phyloP scores from a whole-genome alignment of 2,329 filamentous ascomycete genomes.

The Neonectria faginata region DNA sequence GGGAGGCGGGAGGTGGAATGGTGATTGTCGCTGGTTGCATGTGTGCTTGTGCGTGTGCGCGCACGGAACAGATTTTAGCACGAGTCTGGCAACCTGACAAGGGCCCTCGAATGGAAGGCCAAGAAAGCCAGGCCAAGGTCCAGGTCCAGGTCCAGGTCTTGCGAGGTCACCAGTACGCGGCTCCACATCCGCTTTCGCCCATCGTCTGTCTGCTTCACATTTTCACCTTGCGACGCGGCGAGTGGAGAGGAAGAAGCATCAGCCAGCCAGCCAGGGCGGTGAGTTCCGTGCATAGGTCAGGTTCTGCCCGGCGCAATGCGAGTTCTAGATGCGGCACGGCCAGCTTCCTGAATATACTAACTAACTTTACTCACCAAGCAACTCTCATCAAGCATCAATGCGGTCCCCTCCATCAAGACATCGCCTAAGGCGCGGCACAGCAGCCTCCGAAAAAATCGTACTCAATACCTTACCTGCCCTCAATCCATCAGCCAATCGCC shows the following conservation, averaged over 20 bases:
- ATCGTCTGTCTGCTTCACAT: neutral
- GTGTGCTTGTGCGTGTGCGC: slow-evolving; percentile 15
- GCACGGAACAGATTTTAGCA: slow-evolving; percentile 29
- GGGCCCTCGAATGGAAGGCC: slow-evolving; percentile 1
- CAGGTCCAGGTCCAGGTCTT: neutral
- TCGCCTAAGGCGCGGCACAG: neutral
- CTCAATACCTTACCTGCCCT: neutral
- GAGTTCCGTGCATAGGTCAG: neutral
- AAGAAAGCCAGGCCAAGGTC: neutral
- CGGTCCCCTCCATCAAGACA: neutral
- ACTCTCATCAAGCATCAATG: neutral
- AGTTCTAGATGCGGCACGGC: neutral
- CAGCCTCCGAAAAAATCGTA: neutral
- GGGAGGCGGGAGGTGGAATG: slow-evolving; percentile 13
- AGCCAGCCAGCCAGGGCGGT: slow-evolving; percentile 4
- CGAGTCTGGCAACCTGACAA: neutral
- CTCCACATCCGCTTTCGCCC: slow-evolving; percentile 5
- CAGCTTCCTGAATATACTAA: neutral
- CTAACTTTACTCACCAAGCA: neutral
- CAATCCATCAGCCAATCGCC: neutral
- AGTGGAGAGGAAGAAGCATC: slow-evolving; percentile 6
- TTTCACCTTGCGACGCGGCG: neutral
- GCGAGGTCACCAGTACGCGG: slow-evolving; percentile 1
- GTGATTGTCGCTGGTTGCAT: slow-evolving; percentile 20
- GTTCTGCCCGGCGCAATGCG: slow-evolving; percentile 1